Evolutionary conservation across 1,139 yeast species (phyloP).

Genomic region (Candida buenavistaensis): DNA sequence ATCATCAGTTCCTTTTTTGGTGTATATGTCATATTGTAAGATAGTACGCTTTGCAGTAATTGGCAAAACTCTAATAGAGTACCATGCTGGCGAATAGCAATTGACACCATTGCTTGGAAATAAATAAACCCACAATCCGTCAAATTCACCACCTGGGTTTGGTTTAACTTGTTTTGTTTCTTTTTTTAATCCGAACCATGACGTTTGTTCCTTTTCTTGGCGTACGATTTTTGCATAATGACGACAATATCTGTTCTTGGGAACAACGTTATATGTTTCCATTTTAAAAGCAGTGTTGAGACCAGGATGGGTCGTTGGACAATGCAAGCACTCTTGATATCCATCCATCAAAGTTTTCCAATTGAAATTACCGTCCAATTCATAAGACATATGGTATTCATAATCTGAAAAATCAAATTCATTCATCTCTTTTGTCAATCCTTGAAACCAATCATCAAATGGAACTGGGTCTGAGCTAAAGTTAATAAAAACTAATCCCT

Average conservation of each 20-base stretch:
- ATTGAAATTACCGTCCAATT: constrained; percentile 60
- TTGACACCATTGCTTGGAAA: constrained; percentile 61
- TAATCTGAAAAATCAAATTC: constrained; percentile 61
- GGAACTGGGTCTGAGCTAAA: constrained; percentile 40
- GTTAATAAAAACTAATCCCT: constrained; percentile 58
- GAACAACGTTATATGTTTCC: constrained; percentile 66
- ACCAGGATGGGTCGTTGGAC: constrained; percentile 68
- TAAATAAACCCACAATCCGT: constrained; percentile 61
- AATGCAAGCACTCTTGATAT: constrained; percentile 65
- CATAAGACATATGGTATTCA: constrained; percentile 66
- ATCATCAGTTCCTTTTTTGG: constrained; percentile 57
- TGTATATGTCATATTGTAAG: constrained; percentile 59
- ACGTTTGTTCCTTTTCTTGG: constrained; percentile 15
- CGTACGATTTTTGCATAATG: constrained; percentile 42
- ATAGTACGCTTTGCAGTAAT: constrained; percentile 52
- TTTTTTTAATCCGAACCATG: constrained; percentile 52
- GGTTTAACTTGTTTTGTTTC: constrained; percentile 22
- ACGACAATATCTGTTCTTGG: constrained; percentile 58
- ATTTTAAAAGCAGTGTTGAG: constrained; percentile 55
- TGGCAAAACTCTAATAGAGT: constrained; percentile 60
- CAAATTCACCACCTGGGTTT: constrained; percentile 60
- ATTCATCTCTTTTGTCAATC: constrained; percentile 49
- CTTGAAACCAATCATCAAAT: constrained; percentile 53
- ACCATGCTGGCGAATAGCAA: constrained; percentile 69
- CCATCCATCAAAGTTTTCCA: constrained; percentile 72